Percentiles rank a stretch among this genome's conserved stretches.
These are phyloP conservation scores for Agaricus blazei DNA, from an alignment of 768 basidiomycete species.

Conservation along the genomic window DNA sequence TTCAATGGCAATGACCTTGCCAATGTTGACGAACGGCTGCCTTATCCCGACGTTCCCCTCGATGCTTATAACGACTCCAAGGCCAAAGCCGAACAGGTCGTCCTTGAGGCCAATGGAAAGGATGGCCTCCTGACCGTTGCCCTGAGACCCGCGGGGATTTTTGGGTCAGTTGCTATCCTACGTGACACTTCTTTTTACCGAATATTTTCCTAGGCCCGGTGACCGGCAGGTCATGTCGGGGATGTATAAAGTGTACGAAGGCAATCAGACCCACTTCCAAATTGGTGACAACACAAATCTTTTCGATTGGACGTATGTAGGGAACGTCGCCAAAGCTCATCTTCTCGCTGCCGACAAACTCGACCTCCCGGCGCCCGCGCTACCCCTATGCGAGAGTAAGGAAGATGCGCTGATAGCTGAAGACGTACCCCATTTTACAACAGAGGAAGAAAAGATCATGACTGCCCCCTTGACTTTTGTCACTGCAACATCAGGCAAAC, in stretches of 20 bases:
- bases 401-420: conserved; percentile 29
- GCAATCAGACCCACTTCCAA: conserved; percentile 86
- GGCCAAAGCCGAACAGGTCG: conserved; percentile 77
- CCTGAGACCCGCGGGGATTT: conserved; percentile 90
- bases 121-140: conserved; percentile 85
- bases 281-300: conserved; percentile 92
- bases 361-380: conserved; percentile 41
- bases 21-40: conserved; percentile 84
- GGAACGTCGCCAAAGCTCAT: conserved; percentile 92
- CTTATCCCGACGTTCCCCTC: conserved; percentile 65
- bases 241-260: conserved; percentile 73
- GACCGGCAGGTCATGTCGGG: conserved; percentile 84
- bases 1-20: conserved; percentile 81
- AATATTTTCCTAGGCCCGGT: conserved; percentile 58
- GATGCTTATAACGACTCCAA: conserved; percentile 97
- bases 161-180: conserved; percentile 57
- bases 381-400: conserved; percentile 30
- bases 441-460: conserved; percentile 37
- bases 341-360: conserved; percentile 91
- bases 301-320: conserved; percentile 96
- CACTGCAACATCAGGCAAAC: conserved; percentile 56
- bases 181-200: neutral
- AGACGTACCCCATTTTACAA: conserved; percentile 36
- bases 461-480: conserved; percentile 54
- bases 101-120: conserved; percentile 83